These are phyloP conservation scores for Rhamnella rubrinervis DNA, from an alignment of 331 rosid genomes.

Conservation along the genomic window DNA sequence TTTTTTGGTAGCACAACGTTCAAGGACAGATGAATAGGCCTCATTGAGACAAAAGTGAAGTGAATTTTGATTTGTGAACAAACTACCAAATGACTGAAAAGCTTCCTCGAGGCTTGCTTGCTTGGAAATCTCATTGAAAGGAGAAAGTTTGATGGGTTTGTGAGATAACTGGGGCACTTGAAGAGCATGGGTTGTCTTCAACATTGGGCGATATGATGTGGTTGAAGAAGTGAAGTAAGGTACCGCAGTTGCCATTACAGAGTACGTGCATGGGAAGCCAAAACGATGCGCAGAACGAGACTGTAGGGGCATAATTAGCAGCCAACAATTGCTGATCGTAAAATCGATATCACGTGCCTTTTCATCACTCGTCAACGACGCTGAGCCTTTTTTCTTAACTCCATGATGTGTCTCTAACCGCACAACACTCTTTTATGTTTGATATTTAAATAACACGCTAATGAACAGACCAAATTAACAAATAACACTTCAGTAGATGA, in stretches of 20 bases:
- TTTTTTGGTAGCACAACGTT: conserved; percentile 52
- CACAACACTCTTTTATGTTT: no score
- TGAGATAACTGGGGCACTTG: conserved; percentile 21
- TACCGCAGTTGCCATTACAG: conserved; percentile 34
- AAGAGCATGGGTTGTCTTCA: conserved; percentile 15
- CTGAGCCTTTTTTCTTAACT: no score
- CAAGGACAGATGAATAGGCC: conserved; percentile 57
- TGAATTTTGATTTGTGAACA: conserved; percentile 19
- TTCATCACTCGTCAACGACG: no score
- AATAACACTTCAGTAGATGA: no score
- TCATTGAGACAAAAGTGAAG: conserved; percentile 31
- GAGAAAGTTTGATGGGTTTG: conserved; percentile 26
- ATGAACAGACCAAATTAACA: no score
- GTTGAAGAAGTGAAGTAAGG: conserved; percentile 15
- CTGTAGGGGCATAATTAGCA: background rate
- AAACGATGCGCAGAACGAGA: background rate
- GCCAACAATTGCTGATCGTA: no score
- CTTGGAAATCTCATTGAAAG: conserved; percentile 26
- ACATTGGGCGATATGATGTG: conserved; percentile 15
- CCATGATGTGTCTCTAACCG: no score
- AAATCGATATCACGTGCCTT: background rate
- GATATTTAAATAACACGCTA: no score
- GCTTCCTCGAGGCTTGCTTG: conserved; percentile 38
- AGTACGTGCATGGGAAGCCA: conserved; percentile 24
- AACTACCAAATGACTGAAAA: conserved; percentile 36